Percentiles rank a stretch among this genome's conserved stretches.
Conservation (phyloP, 192 early-diverging fungal species). For the Coemansia sp. region DNA sequence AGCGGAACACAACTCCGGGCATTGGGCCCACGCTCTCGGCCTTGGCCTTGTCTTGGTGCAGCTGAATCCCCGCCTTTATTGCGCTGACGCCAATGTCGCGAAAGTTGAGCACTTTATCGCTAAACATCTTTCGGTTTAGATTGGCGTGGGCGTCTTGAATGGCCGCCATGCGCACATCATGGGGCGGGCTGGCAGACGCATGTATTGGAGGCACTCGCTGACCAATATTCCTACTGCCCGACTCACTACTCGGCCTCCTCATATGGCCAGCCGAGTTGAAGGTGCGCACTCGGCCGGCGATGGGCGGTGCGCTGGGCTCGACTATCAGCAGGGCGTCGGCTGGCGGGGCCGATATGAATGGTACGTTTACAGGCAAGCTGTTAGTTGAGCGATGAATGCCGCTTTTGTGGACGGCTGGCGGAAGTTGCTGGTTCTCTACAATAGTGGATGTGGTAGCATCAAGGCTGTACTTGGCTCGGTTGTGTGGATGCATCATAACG, state of each 20-base stretch:
- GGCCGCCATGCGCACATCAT: conserved; percentile 33
- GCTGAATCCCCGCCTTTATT: conserved; percentile 24
- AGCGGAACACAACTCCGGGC: conserved; percentile 56
- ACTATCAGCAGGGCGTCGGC: conserved; percentile 1
- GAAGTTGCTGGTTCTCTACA: conserved; percentile 9
- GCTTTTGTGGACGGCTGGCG: conserved; percentile 18
- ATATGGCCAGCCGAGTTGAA: conserved; percentile 28
- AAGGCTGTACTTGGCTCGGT: conserved; percentile 19
- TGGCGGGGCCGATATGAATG: conserved; percentile 30
- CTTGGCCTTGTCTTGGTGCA: conserved; percentile 16
- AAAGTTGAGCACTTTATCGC: conserved; percentile 52
- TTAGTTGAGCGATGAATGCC: conserved; percentile 28
- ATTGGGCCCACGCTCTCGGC: conserved; percentile 39
- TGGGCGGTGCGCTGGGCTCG: conserved; percentile 38
- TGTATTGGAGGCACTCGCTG: not conserved
- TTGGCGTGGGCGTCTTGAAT: conserved; percentile 32
- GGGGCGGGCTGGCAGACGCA: conserved; percentile 20
- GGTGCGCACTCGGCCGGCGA: conserved; percentile 24
- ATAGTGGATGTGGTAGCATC: conserved; percentile 1
- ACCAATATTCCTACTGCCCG: not conserved
- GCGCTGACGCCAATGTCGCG: conserved; percentile 53
- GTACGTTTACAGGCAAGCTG: conserved; percentile 31
- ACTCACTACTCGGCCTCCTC: not conserved
- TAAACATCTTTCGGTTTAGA: conserved; percentile 28
- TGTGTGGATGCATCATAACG: conserved; percentile 11